Evolutionary conservation across 805 yeast genomes (phyloP).

Genomic region (Lipomyces lipofer): DNA sequence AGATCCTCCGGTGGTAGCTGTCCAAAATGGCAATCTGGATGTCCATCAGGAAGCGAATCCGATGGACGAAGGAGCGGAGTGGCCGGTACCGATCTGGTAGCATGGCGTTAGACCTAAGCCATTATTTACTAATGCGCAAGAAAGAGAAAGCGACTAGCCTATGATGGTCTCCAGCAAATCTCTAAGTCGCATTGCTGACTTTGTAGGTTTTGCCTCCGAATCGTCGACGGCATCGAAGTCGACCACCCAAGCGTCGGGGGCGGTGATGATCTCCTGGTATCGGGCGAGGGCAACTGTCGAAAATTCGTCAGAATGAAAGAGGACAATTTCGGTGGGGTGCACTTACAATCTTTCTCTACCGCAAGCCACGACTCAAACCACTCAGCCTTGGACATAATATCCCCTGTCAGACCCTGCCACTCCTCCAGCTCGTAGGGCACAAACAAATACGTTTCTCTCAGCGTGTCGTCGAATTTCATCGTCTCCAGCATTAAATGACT

Average conservation of each 20-base stretch:
- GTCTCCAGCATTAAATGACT: constrained; percentile 62
- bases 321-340: too few relatives aligned
- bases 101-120: too few relatives aligned
- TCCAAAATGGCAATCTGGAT: constrained; percentile 62
- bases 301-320: background rate
- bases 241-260: constrained; percentile 54
- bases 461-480: constrained; percentile 56
- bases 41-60: constrained; percentile 55
- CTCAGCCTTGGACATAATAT: constrained; percentile 32
- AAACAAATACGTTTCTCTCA: constrained; percentile 50
- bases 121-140: too few relatives aligned
- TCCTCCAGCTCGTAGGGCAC: constrained; percentile 42
- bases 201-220: constrained; percentile 58
- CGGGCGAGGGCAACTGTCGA: constrained; percentile 48
- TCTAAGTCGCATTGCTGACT: constrained; percentile 57
- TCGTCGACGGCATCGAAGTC: constrained; percentile 55
- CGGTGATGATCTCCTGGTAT: constrained; percentile 52
- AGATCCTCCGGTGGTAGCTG: constrained; percentile 48
- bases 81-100: constrained; percentile 50
- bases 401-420: constrained; percentile 51
- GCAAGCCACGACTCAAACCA: constrained; percentile 53
- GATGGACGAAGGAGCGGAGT: constrained; percentile 51
- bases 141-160: too few relatives aligned
- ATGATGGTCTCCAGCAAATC: constrained; percentile 60
- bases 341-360: constrained; percentile 47